Base-by-base conservation (phyloP, 768 basidiomycete species). In the Astraeus odoratus region DNA sequence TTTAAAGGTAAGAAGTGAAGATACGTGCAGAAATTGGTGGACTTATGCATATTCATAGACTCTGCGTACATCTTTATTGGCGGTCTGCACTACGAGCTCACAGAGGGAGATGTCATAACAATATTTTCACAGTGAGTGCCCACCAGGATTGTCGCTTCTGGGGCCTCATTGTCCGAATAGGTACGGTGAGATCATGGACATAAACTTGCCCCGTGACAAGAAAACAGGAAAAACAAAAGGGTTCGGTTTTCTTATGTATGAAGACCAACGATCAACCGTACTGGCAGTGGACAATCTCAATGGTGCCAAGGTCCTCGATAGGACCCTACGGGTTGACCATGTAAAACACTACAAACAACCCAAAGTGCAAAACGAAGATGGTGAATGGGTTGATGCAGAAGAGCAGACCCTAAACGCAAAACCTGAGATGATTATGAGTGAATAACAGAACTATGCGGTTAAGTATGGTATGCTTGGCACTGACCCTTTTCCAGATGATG, bases 271-370 rank as follows among this genome's bases (percentile, higher is more conserved):
- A 39, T 95, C 91, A 48, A 99, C 96, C 5, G 65, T 97, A 41
- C 75, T 99, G 39, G 96, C 96, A 8, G 95, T 99, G 50, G 96
- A 99, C 70, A 99, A 99, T 69, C 81, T 99, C 65, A 98, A 96
- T 58, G 96, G 96, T 33, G 89, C 93, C 38, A 80, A 80, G 43
- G 84, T 98, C 33, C 69, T 96, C 25, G 90, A 86, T 13, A 74
- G 83, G 54, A 95, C 82, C 2, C 69, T 99, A 41, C 82, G 93
- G 15, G 96, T 97, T 31, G 92, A 97, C 61, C 88, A 93, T 57
- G 87, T 89, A 51, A 87, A 83, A 63, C 77, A 91, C 54, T 98
- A 98, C 63, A 92, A 89, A 59, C 93, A 98, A 56, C 78, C 83
- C 3, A 88, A 80, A 59, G 61, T 67, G 39, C 86, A 86, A 64